A percentile compares a stretch with the other conserved stretches of the same genome.
Evolutionary conservation across 2,329 filamentous ascomycete genomes (phyloP).

Genomic region (Sclerotinia subarctica): DNA sequence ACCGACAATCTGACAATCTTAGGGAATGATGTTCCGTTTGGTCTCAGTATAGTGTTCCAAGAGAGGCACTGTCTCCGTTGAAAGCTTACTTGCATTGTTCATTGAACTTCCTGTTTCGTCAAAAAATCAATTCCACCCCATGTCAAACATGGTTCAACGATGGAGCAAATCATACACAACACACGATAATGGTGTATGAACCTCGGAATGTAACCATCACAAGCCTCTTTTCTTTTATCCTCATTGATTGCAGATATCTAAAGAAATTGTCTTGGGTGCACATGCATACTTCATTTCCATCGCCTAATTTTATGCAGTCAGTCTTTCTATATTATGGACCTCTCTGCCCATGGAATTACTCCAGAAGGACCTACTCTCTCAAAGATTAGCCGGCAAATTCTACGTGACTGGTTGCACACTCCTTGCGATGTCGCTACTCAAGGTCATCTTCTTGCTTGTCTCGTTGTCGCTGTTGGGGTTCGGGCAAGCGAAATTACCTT

Average conservation of each 20-base stretch:
- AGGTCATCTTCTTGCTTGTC: slow-evolving; percentile 8
- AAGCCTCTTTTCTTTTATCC: slow-evolving; percentile 4
- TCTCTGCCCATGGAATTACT: not conserved
- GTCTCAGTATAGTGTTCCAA: not conserved
- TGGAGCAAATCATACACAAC: not conserved
- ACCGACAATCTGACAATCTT: not conserved
- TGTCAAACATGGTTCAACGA: slow-evolving; percentile 3
- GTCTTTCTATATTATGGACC: slow-evolving; percentile 10
- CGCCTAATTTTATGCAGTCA: not conserved
- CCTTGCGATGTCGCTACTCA: slow-evolving; percentile 4
- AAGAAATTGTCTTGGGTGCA: slow-evolving; percentile 1
- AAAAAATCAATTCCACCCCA: not conserved
- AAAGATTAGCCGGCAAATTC: not conserved
- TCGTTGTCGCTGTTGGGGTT: slow-evolving; percentile 8
- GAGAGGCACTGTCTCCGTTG: slow-evolving; percentile 2
- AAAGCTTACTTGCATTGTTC: not conserved
- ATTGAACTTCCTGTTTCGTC: slow-evolving; percentile 12
- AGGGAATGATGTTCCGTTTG: not conserved
- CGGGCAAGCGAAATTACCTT: slow-evolving; percentile 9
- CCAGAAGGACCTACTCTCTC: not conserved
- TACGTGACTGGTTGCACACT: not conserved
- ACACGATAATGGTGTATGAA: not conserved
- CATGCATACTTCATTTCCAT: not conserved
- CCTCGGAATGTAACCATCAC: slow-evolving; percentile 1
- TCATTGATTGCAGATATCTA: not conserved